Percentiles rank a stretch among this genome's conserved stretches.
These are phyloP conservation scores for Rubia yunnanensis DNA, from an alignment of 257 asterid genomes.

Conservation along the genomic window DNA sequence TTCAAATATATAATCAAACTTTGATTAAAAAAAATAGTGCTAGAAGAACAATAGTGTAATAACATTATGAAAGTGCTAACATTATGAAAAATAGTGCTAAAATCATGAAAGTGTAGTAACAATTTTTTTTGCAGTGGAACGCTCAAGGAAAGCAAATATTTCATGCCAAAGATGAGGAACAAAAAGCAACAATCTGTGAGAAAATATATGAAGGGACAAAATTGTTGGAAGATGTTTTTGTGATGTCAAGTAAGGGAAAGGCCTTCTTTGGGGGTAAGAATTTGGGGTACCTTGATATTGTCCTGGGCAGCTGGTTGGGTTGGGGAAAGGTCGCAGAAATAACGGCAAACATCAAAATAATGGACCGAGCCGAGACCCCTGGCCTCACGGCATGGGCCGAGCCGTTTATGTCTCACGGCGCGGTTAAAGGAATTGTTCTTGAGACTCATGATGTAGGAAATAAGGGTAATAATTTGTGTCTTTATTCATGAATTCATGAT, in stretches of 20 bases:
- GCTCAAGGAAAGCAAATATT: neutral
- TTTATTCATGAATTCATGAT: no score
- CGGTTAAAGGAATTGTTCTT: slow-evolving; percentile 20
- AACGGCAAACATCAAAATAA: slow-evolving; percentile 4
- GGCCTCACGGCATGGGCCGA: slow-evolving; percentile 25
- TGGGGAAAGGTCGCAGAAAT: slow-evolving; percentile 30
- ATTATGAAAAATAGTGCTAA: no score
- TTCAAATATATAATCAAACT: no score
- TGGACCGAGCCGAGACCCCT: slow-evolving; percentile 31
- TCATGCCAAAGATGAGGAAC: slow-evolving; percentile 4
- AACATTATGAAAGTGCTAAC: no score
- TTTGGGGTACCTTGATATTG: slow-evolving; percentile 39
- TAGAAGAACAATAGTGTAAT: no score
- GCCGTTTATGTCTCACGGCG: slow-evolving; percentile 19
- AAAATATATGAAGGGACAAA: slow-evolving; percentile 17
- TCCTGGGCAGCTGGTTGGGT: slow-evolving; percentile 29
- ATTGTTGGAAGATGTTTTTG: slow-evolving; percentile 33
- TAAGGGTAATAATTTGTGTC: no score
- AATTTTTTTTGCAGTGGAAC: neutral
- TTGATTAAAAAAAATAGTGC: no score
- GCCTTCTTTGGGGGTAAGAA: slow-evolving; percentile 40
- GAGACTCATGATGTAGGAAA: slow-evolving; percentile 16
- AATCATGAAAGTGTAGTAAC: no score
- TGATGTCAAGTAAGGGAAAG: slow-evolving; percentile 24
- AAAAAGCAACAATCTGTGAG: slow-evolving; percentile 6